Conservation (phyloP, 2,329 filamentous ascomycete species). For the Neofusicoccum sp. region DNA sequence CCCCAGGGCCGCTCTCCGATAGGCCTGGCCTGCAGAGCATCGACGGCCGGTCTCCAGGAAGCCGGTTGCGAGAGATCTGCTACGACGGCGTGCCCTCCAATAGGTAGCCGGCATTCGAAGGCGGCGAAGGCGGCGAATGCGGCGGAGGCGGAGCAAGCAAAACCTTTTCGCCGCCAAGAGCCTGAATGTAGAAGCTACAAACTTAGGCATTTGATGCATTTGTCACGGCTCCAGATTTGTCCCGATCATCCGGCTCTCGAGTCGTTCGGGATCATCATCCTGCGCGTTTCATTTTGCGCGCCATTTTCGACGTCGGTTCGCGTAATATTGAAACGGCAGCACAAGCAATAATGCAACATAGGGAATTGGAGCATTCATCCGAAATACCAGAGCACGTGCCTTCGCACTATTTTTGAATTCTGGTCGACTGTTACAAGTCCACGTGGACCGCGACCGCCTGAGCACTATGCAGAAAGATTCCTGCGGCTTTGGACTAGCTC, state of each 20-base stretch:
- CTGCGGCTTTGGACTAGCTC: neutral
- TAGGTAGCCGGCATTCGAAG: constrained; percentile 4
- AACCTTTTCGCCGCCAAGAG: neutral
- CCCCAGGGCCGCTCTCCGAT: neutral
- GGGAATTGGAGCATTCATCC: neutral
- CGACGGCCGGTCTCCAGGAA: neutral
- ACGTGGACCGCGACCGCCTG: neutral
- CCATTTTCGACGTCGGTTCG: neutral
- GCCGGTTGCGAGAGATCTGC: neutral
- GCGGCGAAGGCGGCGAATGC: neutral
- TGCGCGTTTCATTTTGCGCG: neutral
- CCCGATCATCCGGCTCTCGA: neutral
- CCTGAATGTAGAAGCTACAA: constrained; percentile 13
- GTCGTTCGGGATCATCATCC: neutral
- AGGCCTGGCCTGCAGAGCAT: neutral
- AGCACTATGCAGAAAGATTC: neutral
- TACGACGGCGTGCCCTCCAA: neutral
- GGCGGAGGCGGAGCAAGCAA: neutral
- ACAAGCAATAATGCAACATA: neutral
- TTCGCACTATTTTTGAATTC: too few relatives aligned
- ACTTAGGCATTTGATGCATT: constrained; percentile 10
- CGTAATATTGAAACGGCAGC: neutral
- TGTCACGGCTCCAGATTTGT: constrained; percentile 6
- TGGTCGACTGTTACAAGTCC: too few relatives aligned
- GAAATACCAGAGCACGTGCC: neutral